Conservation (phyloP, 768 basidiomycete species). For the Mycena filopes region DNA sequence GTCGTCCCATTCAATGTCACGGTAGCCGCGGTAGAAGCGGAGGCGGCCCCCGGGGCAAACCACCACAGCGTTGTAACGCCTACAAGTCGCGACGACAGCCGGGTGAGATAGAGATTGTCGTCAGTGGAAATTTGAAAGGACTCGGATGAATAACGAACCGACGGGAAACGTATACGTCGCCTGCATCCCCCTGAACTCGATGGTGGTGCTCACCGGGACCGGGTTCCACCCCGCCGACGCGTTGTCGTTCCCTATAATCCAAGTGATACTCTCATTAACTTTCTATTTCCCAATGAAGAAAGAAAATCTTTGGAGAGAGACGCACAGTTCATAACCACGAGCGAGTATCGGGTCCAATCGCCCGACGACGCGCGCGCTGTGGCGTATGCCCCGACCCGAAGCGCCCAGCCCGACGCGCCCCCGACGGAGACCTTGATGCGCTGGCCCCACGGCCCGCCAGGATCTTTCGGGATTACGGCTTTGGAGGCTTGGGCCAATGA, state of each 20-base stretch:
- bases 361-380: constrained; percentile 62
- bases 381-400: constrained; percentile 72
- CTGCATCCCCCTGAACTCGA: constrained; percentile 73
- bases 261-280: too few relatives aligned
- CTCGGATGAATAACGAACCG: too few relatives aligned
- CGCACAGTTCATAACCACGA: constrained; percentile 80
- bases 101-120: not conserved
- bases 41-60: constrained; percentile 2
- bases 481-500: constrained; percentile 80
- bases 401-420: constrained; percentile 64
- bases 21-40: not conserved
- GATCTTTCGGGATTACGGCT: constrained; percentile 75
- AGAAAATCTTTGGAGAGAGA: not conserved
- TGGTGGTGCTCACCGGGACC: constrained; percentile 63
- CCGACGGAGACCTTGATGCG: constrained; percentile 72
- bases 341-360: constrained; percentile 73
- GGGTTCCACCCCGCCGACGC: constrained; percentile 62
- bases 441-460: constrained; percentile 75
- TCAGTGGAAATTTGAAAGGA: not conserved
- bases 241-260: constrained; percentile 57
- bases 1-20: too few relatives aligned
- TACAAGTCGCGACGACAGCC: not conserved
- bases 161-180: constrained; percentile 84
- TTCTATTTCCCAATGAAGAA: too few relatives aligned
- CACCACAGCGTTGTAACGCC: constrained; percentile 23